Evolutionary conservation across 257 asterid species (phyloP), one percentile per base, ranked within the genome.

Genomic region (Solanum pinnatisectum): DNA sequence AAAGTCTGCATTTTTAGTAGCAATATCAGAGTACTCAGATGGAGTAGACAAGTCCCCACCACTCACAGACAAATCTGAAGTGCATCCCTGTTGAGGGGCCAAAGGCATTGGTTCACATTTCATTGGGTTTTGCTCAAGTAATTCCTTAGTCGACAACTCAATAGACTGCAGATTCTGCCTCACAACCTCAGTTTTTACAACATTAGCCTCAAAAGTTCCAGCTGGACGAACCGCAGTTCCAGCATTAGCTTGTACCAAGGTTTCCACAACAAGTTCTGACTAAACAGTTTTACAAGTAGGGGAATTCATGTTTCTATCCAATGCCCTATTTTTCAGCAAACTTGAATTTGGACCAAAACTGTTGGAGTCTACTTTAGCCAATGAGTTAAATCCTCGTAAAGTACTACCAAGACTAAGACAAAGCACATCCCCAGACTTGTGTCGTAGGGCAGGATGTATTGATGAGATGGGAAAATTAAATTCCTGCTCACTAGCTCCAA

Each of bases 321-420:
- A 49, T 49, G 20, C 87, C n/a, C 85, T 87, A 27, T 67, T 87
- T 63, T 84, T 88, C 84, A 36, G 92, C 90, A 87, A 72, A 89
- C 79, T 87, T 46, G 87, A 42, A 72, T 85, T 81, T 14, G 91
- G 70, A 86, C 86, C 59, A 87, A 56, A 87, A 86, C 46, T 87
- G 49, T 84, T 84, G 52, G 89, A 52, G 81, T 73, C 88, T 33
- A 63, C 37, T 87, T 86, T 87, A 65, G 84, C 87, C 13, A 92
- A 78, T 86, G 88, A 82, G 79, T 88, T 90, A 83, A 84, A 86
- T 15, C 83, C 91, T 76, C 68, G 52, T 71, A 40, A 84, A 18
- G 94, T 90, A 78, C 91, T 87, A 86, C 93, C 90, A 87, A 95
- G 98, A 91, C 93, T 90, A 83, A 95, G 95, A 86, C 93, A 90